A percentile compares a stretch with the other conserved stretches of the same genome.
phyloP scores from a whole-genome alignment of 495 filamentous ascomycete genomes.

The Hypoxylon subgilvum region DNA sequence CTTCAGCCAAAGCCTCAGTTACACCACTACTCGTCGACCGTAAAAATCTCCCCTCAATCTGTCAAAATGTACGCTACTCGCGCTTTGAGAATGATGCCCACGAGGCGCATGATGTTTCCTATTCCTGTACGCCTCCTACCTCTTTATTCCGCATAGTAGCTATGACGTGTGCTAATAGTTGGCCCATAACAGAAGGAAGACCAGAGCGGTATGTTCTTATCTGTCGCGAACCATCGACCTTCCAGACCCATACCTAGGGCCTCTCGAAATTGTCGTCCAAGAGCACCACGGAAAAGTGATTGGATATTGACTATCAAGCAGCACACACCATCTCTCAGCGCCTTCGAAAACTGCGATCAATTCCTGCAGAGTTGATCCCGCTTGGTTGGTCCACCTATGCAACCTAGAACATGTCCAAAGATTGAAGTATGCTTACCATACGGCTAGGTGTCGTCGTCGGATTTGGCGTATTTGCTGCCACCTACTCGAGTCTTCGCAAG shows the following conservation, averaged over 20 bases:
- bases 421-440: slow-evolving; percentile 16
- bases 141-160: slow-evolving; percentile 5
- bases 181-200: slow-evolving; percentile 71
- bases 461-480: slow-evolving; percentile 68
- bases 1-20: slow-evolving; percentile 12
- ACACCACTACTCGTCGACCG: slow-evolving; percentile 1
- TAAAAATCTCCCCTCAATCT: slow-evolving; percentile 34
- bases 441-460: slow-evolving; percentile 79
- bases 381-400: slow-evolving; percentile 69
- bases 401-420: background rate
- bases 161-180: slow-evolving; percentile 42
- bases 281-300: background rate
- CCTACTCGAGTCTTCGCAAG: slow-evolving; percentile 81
- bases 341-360: slow-evolving; percentile 80
- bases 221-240: slow-evolving; percentile 40
- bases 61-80: slow-evolving; percentile 72
- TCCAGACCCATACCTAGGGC: background rate
- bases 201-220: slow-evolving; percentile 73
- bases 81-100: slow-evolving; percentile 61
- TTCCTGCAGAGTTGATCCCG: slow-evolving; percentile 93
- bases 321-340: slow-evolving; percentile 98
- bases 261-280: slow-evolving; percentile 4
- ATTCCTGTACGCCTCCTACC: slow-evolving; percentile 71
- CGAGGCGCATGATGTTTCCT: slow-evolving; percentile 71
- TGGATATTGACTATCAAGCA: slow-evolving; percentile 49